Percentiles rank a stretch among this genome's conserved stretches.
Conservation (phyloP, 768 basidiomycete species). For the Scleroderma bovista region DNA sequence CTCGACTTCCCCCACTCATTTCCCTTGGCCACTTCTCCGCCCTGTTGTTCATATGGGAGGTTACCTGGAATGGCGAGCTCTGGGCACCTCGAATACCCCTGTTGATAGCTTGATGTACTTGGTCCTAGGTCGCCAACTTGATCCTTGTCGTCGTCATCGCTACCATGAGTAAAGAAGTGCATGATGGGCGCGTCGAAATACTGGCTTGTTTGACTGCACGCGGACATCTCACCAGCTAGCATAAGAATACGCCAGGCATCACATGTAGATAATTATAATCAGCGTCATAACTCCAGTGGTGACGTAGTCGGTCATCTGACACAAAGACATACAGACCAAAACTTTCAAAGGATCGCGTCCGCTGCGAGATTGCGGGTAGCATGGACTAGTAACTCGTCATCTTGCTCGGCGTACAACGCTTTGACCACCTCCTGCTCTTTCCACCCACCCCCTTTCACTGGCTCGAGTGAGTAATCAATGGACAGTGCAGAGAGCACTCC, state of each 20-base stretch:
- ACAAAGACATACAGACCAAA: no score
- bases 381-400: slow-evolving; percentile 25
- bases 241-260: neutral
- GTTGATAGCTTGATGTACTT: neutral
- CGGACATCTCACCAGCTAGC: slow-evolving; percentile 8
- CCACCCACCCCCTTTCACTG: slow-evolving; percentile 36
- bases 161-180: slow-evolving; percentile 12
- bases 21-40: neutral
- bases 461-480: slow-evolving; percentile 77
- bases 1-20: neutral
- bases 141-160: neutral
- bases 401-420: slow-evolving; percentile 29
- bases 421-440: slow-evolving; percentile 34
- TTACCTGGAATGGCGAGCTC: neutral
- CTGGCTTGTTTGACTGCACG: slow-evolving; percentile 27
- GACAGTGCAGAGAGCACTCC: slow-evolving; percentile 86
- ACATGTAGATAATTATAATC: neutral
- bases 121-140: neutral
- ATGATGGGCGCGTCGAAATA: slow-evolving; percentile 45
- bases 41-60: neutral
- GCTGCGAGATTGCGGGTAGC: slow-evolving; percentile 21
- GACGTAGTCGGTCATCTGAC: neutral
- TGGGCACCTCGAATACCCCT: neutral
- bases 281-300: neutral
- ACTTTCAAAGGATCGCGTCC: slow-evolving; percentile 5